Conservation (phyloP, 345 rosid species). For the Gossypium raimondii region DNA sequence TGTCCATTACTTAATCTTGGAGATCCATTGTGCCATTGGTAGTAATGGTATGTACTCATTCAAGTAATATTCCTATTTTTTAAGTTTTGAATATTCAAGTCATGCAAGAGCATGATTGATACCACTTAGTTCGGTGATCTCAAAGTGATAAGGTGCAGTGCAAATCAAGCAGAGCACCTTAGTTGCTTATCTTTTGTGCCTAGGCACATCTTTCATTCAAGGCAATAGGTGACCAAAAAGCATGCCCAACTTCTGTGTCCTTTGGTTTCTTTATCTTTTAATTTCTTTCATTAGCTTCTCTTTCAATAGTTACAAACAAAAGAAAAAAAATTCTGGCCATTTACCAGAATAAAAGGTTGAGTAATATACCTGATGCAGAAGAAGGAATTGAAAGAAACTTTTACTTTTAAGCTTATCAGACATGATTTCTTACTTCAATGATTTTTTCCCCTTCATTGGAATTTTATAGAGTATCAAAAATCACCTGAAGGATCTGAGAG, state of each 20-base stretch:
- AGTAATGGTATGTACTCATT: slow-evolving; percentile 50
- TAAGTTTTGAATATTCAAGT: neutral
- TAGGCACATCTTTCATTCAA: neutral
- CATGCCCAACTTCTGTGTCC: neutral
- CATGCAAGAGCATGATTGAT: neutral
- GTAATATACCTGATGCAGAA: neutral
- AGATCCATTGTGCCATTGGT: slow-evolving; percentile 68
- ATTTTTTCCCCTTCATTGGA: neutral
- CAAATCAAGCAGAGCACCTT: neutral
- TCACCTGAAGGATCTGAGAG: slow-evolving; percentile 27
- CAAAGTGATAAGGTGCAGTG: neutral
- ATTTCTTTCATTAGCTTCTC: neutral
- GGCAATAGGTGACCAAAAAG: neutral
- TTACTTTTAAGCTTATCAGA: neutral
- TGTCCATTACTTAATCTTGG: slow-evolving; percentile 74
- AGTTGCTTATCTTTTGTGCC: neutral
- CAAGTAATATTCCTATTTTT: neutral
- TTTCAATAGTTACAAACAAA: neutral
- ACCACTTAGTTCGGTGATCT: neutral
- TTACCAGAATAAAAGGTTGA: neutral
- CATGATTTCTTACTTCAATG: neutral
- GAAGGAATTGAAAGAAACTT: neutral
- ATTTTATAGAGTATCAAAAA: slow-evolving; percentile 8
- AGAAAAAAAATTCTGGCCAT: neutral
- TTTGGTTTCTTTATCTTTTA: neutral